Evolutionary conservation across 352 stramenopile species (phyloP), one percentile per base, ranked within the genome.

Genomic region (Phytopythium vexans): DNA sequence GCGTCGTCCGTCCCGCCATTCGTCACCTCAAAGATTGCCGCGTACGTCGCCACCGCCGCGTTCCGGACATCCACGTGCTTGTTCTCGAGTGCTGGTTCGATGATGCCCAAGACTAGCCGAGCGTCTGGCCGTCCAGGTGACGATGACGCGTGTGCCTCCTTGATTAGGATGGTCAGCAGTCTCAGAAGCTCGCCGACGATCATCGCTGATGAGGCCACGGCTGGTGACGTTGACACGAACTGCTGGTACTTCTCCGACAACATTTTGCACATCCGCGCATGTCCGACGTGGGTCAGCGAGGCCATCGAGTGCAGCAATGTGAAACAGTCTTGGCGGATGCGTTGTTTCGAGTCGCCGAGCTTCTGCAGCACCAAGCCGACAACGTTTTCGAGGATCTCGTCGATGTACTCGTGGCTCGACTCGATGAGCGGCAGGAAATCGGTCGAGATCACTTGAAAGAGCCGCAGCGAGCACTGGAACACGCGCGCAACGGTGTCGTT

Each of bases 51-150:
- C 12, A 90, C 85, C 0, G 83, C 83, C 0, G 68, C 81, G 34
- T 83, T 93, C 1, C 81, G 77, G 1, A 93, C 74, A 27, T 93
- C 83, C 4, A 93, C 81, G 49, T 93, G 83, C 36, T 93, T 93
- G 69, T 90, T 91, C 33, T 90, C 83, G 21, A 93, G 69, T 2
- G 77, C 77, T 0, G 70, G 67, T 0, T 66, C 56, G 14, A 92
- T 72, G 10, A 89, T 54, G 3, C 49, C 33, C 12, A 90, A 47
- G 16, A 93, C 76, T 14, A 72, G 38, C 1, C 45, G 27, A 14
- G 86, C 37, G 34, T 85, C 70, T 10, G 73, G 67, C 3, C 67
- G 51, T 0, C 8, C 6, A 9, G 41, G 60, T 15, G 44, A 8
- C 8, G 48, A 36, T n/a, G 34, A 16, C 16, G 47, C 37, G 14